A percentile compares a stretch with the other conserved stretches of the same genome.
phyloP scores from a whole-genome alignment of 2,329 filamentous ascomycete species.

The Exophiala sp. region DNA sequence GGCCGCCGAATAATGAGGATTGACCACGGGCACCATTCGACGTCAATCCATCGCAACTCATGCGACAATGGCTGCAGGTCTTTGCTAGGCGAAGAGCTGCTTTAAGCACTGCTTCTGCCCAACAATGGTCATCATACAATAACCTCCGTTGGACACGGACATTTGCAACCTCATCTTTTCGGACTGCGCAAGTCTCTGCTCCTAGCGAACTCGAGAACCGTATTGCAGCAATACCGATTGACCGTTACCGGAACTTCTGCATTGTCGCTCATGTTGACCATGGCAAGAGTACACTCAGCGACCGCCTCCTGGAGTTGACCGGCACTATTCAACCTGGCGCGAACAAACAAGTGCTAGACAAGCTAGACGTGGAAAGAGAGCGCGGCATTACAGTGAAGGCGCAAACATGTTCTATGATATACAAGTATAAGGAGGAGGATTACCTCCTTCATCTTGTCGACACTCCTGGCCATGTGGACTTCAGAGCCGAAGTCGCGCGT shows the following conservation, averaged over 20 bases:
- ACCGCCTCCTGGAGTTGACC: slow-evolving; percentile 87
- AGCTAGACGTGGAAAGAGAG: slow-evolving; percentile 93
- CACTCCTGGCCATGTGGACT: slow-evolving; percentile 96
- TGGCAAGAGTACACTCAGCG: slow-evolving; percentile 93
- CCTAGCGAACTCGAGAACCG: slow-evolving; percentile 57
- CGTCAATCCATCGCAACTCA: slow-evolving; percentile 10
- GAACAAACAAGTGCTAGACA: slow-evolving; percentile 96
- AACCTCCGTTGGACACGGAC: slow-evolving; percentile 26
- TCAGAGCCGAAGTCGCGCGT: slow-evolving; percentile 89
- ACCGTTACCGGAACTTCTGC: slow-evolving; percentile 81
- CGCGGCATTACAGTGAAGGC: slow-evolving; percentile 98
- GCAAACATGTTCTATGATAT: slow-evolving; percentile 97
- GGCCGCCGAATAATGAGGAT: no score
- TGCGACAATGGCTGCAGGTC: slow-evolving; percentile 29
- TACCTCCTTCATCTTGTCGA: slow-evolving; percentile 95
- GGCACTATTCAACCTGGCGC: slow-evolving; percentile 82
- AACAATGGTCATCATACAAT: slow-evolving; percentile 4
- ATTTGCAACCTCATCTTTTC: slow-evolving; percentile 31
- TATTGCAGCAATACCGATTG: slow-evolving; percentile 50
- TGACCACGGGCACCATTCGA: no score
- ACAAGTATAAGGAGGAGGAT: slow-evolving; percentile 78
- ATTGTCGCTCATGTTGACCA: slow-evolving; percentile 99
- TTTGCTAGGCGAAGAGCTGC: slow-evolving; percentile 29
- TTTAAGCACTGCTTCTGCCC: slow-evolving; percentile 20
- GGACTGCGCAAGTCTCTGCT: slow-evolving; percentile 30